Percentiles rank a stretch among this genome's conserved stretches.
Conservation (phyloP, 257 asterid genomes). For the Gardenia jasminoides region DNA sequence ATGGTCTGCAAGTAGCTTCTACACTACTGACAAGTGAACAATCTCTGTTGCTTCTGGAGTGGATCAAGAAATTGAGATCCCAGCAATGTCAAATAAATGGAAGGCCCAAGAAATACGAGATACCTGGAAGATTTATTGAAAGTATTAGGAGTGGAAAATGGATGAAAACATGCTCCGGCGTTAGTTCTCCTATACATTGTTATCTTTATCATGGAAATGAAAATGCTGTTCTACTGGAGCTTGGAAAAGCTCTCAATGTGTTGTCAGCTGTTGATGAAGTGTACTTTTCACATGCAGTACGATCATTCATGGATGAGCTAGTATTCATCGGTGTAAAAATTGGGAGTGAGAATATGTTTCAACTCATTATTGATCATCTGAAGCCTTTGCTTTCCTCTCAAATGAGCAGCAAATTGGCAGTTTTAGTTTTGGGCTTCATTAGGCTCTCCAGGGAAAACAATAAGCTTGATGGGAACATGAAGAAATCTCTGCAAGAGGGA, state of each 20-base stretch:
- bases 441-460: background rate
- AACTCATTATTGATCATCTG: too few relatives aligned
- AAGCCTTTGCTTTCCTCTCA: background rate
- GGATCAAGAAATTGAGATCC: background rate
- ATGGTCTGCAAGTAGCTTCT: too few relatives aligned
- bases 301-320: too few relatives aligned
- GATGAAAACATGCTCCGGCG: background rate
- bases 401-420: background rate
- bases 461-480: background rate
- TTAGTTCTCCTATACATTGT: background rate
- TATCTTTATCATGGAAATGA: background rate
- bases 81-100: background rate
- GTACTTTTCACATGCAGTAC: background rate
- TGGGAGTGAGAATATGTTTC: too few relatives aligned
- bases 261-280: background rate
- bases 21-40: too few relatives aligned
- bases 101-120: background rate
- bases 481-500: conserved; percentile 1
- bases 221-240: background rate
- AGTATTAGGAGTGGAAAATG: background rate
- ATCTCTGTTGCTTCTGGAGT: too few relatives aligned
- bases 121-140: background rate
- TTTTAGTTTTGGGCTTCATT: background rate
- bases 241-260: background rate
- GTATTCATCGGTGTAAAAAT: too few relatives aligned